Base-by-base conservation (phyloP, 2,329 filamentous ascomycete species). In the Colletotrichum cuscutae region DNA sequence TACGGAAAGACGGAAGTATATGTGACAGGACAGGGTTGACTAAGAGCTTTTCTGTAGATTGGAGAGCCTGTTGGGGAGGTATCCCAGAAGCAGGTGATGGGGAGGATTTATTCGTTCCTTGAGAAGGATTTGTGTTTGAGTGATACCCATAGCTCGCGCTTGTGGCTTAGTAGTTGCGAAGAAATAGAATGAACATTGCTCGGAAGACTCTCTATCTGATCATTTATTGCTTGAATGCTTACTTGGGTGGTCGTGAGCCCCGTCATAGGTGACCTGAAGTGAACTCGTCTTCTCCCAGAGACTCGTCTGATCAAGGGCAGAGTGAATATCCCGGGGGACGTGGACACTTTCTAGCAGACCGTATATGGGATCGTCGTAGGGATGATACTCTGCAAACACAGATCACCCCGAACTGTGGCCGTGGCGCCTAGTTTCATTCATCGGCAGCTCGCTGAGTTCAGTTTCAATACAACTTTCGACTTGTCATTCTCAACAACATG, bases 41-140 rank as follows among this genome's bases (percentile, higher is more conserved):
- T 13, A 7, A 26, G 12, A 71, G 32, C 49, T 64, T 63, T 13
- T 49, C 24, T 28, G 42, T 58, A 62, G 30, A 11, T 63, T 72
- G 65, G 65, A 68, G 58, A 42, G 53, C 13, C 57, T 63, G 46
- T 72, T 61, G 58, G 69, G 62, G 37, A 53, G 37, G 53, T 62
- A 42, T 32, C 68, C 35, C n/a, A 32, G 53, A 35, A 62, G 65
- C 22, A 54, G 57, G 15, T 30, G n/a, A 30, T 11, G 22, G 22
- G 57, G 46, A 22, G n/a, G 32, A 42, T 54, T 54, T 68, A 54
- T 46, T 42, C 7, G 24, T 24, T 42, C 12, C 53, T 56, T 49
- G 56, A 59, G 15, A 26, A 24, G 37, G 15, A 13, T 30, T 32
- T 24, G 52, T 30, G 46, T 68, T 53, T 62, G 56, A 53, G 57